Evolutionary conservation across 768 basidiomycete genomes (phyloP).

Genomic region (Psilocybe tampanensis): DNA sequence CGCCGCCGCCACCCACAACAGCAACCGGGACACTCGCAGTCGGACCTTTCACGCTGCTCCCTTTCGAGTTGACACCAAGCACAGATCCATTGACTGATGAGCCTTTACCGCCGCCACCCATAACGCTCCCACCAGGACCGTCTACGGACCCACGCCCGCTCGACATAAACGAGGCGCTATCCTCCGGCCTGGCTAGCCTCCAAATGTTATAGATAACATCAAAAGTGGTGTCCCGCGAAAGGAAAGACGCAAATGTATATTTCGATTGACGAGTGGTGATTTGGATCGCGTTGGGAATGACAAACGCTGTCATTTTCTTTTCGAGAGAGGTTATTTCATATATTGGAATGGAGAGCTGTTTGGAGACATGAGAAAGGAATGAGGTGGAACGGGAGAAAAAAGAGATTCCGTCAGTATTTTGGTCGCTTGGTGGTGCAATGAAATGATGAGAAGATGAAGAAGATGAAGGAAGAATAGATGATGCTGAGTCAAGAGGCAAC

Average conservation of each 20-base stretch:
- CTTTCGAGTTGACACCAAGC: background rate
- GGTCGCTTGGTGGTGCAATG: background rate
- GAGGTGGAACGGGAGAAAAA: background rate
- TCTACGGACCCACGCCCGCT: constrained; percentile 39
- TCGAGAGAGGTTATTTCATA: constrained; percentile 84
- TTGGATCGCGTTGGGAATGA: constrained; percentile 96
- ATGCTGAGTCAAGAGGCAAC: background rate
- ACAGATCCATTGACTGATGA: background rate
- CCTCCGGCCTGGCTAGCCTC: constrained; percentile 84
- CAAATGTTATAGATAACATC: constrained; percentile 97
- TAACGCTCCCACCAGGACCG: constrained; percentile 21
- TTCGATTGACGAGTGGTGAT: constrained; percentile 81
- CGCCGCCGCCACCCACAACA: constrained; percentile 2
- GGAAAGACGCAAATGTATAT: constrained; percentile 96
- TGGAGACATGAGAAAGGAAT: constrained; percentile 7
- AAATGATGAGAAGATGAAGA: background rate
- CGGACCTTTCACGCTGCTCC: background rate
- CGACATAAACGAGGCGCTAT: constrained; percentile 38
- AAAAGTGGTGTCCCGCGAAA: constrained; percentile 93
- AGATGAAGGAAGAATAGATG: background rate
- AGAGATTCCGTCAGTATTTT: constrained; percentile 7
- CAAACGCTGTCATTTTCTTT: constrained; percentile 97
- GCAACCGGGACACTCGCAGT: constrained; percentile 15
- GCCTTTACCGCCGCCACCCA: constrained; percentile 2
- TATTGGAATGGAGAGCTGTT: constrained; percentile 22